Conservation (phyloP, 106 monocot genomes). For the Platanthera guangdongensis region DNA sequence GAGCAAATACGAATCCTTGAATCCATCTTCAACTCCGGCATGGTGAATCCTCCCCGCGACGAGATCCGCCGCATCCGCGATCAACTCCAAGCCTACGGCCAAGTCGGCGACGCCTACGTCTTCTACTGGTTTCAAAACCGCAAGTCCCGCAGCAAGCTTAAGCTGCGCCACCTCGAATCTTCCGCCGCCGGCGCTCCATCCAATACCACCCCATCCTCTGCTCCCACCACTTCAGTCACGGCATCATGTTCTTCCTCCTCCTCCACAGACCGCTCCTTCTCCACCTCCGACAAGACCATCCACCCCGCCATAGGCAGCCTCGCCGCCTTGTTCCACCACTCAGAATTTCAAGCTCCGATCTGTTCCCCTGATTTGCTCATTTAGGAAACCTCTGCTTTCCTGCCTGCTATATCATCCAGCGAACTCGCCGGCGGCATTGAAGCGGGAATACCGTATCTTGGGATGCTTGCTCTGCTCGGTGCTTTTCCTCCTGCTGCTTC, state of each 20-base stretch:
- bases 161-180: conserved; percentile 52
- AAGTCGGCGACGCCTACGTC: conserved; percentile 96
- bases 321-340: conserved; percentile 4
- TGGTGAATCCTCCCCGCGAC: conserved; percentile 93
- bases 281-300: conserved; percentile 1
- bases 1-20: conserved; percentile 95
- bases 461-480: too few relatives aligned
- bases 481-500: background rate
- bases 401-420: background rate
- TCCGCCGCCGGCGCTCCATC: background rate
- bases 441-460: background rate
- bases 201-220: background rate
- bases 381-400: background rate
- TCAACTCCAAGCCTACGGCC: conserved; percentile 90
- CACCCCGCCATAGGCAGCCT: background rate
- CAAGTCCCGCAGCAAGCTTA: conserved; percentile 78
- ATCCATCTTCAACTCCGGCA: conserved; percentile 89
- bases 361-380: background rate
- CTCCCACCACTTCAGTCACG: conserved; percentile 8
- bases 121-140: conserved; percentile 99
- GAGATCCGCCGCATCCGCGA: conserved; percentile 73
- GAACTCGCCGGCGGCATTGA: conserved; percentile 9
- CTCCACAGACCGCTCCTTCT: conserved; percentile 26
- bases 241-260: conserved; percentile 41
- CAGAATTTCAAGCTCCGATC: conserved; percentile 11